Evolutionary conservation across 2,329 filamentous ascomycete species (phyloP), one percentile per base, ranked within the genome.

Genomic region (Venturia carpophila): DNA sequence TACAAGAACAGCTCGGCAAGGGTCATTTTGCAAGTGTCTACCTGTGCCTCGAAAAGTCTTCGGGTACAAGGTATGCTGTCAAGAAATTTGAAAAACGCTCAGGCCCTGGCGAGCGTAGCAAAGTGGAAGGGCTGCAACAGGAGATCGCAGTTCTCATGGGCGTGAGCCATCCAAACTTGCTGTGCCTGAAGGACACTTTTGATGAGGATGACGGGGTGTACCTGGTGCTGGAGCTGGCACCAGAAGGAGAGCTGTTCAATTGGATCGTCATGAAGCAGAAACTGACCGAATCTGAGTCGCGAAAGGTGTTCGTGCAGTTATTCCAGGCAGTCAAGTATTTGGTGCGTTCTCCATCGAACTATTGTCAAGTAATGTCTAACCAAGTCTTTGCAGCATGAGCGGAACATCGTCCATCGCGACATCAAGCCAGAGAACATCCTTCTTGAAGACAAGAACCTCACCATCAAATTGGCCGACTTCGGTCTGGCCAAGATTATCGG

Each of bases 381-480:
- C 11, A 43, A 67, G 4, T 37, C 30, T 34, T 30, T 21, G 15
- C 30, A 97, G 93, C 94, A 99, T 74, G 94, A 97, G 67, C 90
- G 94, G 68, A 95, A 94, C 71, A 96, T 99, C 74, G 92, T 97
- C 5, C 94, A 99, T 75, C 89, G 94, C 66, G 94, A 99, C 71
- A 97, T 99, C 77, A 97, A 97, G 76, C 93, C 92, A 0, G 93
- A 97, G 74, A 97, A 97, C 71, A 97, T 99, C 42, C 79, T 99
- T 10, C 79, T 99, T 43, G 86, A 89, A 5, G 91, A 97, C 76
- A 91, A 91, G 71, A 83, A 94, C 42, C 79, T 97, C 37, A 87
- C 87, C 66, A 88, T 96, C 68, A 99, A 99, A 77, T 79, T 99
- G 67, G 94, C 92, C 24, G 94, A 99, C 76, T 99, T 99, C 76